These are phyloP conservation scores for Chaetomium sp. DNA, from an alignment of 2,329 filamentous ascomycete species.

Conservation along the genomic window DNA sequence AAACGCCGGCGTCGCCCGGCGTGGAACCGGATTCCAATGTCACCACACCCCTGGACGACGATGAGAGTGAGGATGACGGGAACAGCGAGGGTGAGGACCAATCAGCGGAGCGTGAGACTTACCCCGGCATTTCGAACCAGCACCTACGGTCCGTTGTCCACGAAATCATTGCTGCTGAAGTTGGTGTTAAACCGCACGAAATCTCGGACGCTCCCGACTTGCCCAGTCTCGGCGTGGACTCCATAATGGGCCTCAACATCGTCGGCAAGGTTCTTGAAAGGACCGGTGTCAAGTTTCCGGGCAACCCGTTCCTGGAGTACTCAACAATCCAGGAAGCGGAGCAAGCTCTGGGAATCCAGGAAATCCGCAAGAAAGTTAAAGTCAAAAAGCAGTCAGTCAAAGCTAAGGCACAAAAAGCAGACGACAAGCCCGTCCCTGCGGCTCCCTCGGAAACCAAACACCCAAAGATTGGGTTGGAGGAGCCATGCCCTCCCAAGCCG, in stretches of 20 bases:
- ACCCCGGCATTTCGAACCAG: constrained; percentile 24
- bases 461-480: constrained; percentile 23
- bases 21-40: constrained; percentile 43
- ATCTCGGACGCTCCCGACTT: constrained; percentile 48
- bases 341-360: constrained; percentile 51
- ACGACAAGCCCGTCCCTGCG: neutral
- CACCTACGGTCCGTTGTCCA: constrained; percentile 50
- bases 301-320: constrained; percentile 56
- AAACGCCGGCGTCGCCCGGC: constrained; percentile 29
- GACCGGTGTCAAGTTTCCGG: constrained; percentile 47
- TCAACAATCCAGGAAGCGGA: constrained; percentile 60
- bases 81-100: no score
- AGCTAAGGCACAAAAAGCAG: neutral
- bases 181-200: constrained; percentile 63
- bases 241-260: constrained; percentile 51
- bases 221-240: constrained; percentile 53
- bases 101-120: no score
- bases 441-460: constrained; percentile 1
- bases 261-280: constrained; percentile 49
- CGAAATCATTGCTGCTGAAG: constrained; percentile 62
- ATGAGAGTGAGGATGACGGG: constrained; percentile 30
- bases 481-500: constrained; percentile 32
- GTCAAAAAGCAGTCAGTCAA: neutral
- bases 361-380: constrained; percentile 32
- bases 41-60: constrained; percentile 49